Base-by-base conservation (phyloP, 2,329 filamentous ascomycete genomes). In the Apiospora koreana region DNA sequence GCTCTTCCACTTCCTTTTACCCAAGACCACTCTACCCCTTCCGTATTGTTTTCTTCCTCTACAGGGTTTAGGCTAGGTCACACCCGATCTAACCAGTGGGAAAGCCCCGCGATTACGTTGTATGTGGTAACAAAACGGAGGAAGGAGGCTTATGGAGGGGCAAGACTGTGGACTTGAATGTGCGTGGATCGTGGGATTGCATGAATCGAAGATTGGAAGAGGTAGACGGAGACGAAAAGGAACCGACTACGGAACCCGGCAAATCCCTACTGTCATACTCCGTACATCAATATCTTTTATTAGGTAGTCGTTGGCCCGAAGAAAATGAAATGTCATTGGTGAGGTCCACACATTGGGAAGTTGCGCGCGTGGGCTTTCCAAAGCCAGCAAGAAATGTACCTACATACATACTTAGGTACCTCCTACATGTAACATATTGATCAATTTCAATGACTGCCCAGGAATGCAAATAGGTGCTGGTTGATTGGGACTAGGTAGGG, bases 31-130 rank as follows among this genome's bases (percentile, higher is more conserved):
- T 62, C 31, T 38, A 38, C 10, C 54, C 54, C 54, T 62, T 62
- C 54, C 54, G 54, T 38, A 23, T 62, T 62, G 54, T 62, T 62
- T 62, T 62, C 54, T 62, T 62, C 54, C 54, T 21, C 3, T 62
- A 62, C 54, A 62, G 54, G 54, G 54, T 62, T 62, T 62, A 38
- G 54, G 54, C 54, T 62, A 62, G 54, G 54, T 62, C 31, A 62
- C 54, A 62, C 31, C 54, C 54, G 54, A 62, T 23, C 28, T 62
- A 62, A n/a, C 54, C 21, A 38, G 54, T 38, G 18, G 18, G 21
- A 38, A 62, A 62, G 54, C 54, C 54, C 54, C 54, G 54, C 54
- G 54, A 62, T 62, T 62, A 62, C 54, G 54, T 62, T 62, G 54
- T 62, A 38, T 62, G 54, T 62, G 54, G 54, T 62, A 62, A 62